phyloP scores from a whole-genome alignment of 768 basidiomycete species.

The Leccinum subtestaceum region DNA sequence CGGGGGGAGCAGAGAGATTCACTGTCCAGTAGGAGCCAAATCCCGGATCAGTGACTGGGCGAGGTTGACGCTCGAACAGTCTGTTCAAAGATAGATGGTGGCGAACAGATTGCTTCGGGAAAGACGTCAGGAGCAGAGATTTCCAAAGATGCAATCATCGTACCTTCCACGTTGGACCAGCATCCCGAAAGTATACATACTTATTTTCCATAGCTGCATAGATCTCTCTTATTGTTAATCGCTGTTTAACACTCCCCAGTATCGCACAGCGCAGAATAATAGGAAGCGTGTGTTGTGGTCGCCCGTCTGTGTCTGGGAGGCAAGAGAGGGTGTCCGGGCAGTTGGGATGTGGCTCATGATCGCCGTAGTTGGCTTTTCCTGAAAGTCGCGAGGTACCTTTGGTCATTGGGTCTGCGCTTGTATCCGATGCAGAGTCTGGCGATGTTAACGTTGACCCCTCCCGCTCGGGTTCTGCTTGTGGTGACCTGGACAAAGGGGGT shows the following conservation, averaged over 20 bases:
- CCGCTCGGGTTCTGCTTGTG: constrained; percentile 25
- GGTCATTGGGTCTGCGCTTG: constrained; percentile 29
- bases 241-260: constrained; percentile 69
- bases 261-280: constrained; percentile 85
- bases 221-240: constrained; percentile 80
- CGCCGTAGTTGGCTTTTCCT: constrained; percentile 30
- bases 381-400: constrained; percentile 19
- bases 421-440: constrained; percentile 37
- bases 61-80: constrained; percentile 76
- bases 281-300: constrained; percentile 82
- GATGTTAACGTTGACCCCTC: constrained; percentile 26
- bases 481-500: constrained; percentile 31
- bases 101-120: constrained; percentile 75
- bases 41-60: constrained; percentile 81
- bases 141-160: constrained; percentile 5
- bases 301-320: constrained; percentile 72
- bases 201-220: constrained; percentile 86
- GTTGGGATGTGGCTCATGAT: constrained; percentile 66
- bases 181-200: constrained; percentile 76
- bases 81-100: constrained; percentile 83
- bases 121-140: constrained; percentile 4
- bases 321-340: constrained; percentile 78
- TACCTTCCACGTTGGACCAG: constrained; percentile 86
- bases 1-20: constrained; percentile 80
- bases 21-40: constrained; percentile 91